These are phyloP conservation scores for Paecilomyces dactylethromorphus DNA, from an alignment of 2,329 filamentous ascomycete species.

Conservation along the genomic window DNA sequence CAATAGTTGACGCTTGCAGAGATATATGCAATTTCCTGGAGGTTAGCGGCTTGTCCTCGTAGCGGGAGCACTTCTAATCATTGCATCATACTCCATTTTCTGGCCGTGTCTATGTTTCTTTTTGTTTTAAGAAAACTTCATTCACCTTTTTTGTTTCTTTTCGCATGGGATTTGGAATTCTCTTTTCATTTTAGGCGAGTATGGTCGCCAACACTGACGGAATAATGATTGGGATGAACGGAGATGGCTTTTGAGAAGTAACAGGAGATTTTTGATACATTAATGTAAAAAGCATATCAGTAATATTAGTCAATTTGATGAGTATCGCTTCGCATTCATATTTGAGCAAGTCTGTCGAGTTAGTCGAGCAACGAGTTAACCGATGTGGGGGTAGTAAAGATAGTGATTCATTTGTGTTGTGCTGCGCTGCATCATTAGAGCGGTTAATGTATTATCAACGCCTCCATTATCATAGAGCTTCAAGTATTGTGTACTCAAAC, in stretches of 20 bases:
- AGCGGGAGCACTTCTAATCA: not conserved
- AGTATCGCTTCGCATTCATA: not conserved
- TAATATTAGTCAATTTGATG: not conserved
- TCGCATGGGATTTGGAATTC: not conserved
- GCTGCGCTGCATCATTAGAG: too few species aligned
- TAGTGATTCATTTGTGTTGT: too few species aligned
- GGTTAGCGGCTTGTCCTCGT: constrained; percentile 22
- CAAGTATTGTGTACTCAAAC: too few species aligned
- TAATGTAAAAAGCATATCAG: not conserved
- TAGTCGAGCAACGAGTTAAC: too few species aligned
- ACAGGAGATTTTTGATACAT: not conserved
- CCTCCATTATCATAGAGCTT: too few species aligned
- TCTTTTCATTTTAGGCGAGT: not conserved
- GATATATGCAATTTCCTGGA: constrained; percentile 32
- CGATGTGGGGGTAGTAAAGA: too few species aligned
- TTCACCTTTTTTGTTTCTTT: not conserved
- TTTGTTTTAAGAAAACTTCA: not conserved
- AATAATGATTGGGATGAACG: not conserved
- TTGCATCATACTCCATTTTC: not conserved
- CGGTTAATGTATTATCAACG: too few species aligned
- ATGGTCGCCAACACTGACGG: not conserved
- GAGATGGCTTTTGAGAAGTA: not conserved
- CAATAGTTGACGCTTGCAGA: constrained; percentile 29
- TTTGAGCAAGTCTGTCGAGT: too few species aligned
- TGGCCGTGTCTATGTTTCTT: not conserved